Conservation (phyloP, 352 stramenopile species). For the Globisporangium iwayamae region DNA sequence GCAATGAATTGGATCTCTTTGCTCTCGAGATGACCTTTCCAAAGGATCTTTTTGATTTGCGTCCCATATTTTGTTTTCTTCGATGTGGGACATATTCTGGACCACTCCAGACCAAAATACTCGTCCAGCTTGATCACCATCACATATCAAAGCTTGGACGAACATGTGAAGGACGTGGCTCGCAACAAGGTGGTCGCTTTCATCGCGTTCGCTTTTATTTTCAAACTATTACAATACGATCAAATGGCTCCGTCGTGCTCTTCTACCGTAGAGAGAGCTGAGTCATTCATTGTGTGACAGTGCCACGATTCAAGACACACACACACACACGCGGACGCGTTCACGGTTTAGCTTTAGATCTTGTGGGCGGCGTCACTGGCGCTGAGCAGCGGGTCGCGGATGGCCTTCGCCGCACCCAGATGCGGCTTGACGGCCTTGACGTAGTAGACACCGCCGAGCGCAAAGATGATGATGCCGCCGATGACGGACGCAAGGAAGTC, state of each 20-base stretch:
- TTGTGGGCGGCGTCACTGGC: conserved; percentile 20
- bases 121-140: neutral
- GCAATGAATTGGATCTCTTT: neutral
- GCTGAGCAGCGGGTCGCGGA: conserved; percentile 47
- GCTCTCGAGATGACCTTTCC: neutral
- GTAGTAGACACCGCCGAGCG: conserved; percentile 43
- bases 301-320: neutral
- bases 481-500: conserved; percentile 64
- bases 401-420: conserved; percentile 23
- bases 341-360: conserved; percentile 3
- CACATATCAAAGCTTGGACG: too few species aligned
- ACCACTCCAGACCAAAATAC: neutral
- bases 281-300: neutral
- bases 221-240: neutral
- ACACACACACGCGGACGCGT: neutral
- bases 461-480: conserved; percentile 51
- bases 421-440: conserved; percentile 33
- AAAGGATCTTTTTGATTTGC: conserved; percentile 1
- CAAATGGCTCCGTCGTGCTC: neutral
- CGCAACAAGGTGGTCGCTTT: neutral
- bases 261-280: neutral
- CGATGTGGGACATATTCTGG: neutral
- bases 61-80: neutral
- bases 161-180: too few species aligned
- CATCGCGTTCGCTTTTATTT: neutral